phyloP scores from a whole-genome alignment of 2,329 filamentous ascomycete genomes.

The Teratosphaeria epicoccoides region DNA sequence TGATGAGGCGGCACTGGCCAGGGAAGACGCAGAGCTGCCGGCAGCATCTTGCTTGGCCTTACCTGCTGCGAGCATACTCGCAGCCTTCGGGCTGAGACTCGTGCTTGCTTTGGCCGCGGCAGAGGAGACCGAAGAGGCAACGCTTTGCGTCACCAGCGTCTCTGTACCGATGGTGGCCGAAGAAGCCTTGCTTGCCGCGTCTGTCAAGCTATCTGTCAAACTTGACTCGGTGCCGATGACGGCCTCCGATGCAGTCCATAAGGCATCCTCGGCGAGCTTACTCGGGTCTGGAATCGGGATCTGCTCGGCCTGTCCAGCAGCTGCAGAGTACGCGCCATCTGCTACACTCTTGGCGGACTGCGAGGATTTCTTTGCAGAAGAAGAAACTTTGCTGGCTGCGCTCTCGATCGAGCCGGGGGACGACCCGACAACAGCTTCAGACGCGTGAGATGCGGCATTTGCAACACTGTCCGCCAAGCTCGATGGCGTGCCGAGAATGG shows the following conservation, averaged over 20 bases:
- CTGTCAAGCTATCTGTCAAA: conserved; percentile 21
- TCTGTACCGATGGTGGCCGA: conserved; percentile 14
- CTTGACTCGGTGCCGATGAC: conserved; percentile 18
- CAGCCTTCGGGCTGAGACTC: conserved; percentile 17
- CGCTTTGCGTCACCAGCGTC: conserved; percentile 14
- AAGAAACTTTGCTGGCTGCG: conserved; percentile 1
- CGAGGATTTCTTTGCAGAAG: neutral
- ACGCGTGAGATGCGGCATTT: conserved; percentile 17
- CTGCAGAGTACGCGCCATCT: conserved; percentile 4
- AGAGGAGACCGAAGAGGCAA: conserved; percentile 21
- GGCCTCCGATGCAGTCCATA: conserved; percentile 16
- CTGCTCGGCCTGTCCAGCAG: neutral
- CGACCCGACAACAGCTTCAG: conserved; percentile 16
- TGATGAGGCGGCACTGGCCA: conserved; percentile 18
- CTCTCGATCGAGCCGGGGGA: conserved; percentile 36
- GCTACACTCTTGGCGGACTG: conserved; percentile 3
- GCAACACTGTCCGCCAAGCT: conserved; percentile 22
- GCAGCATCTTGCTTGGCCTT: neutral
- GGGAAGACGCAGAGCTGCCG: conserved; percentile 6
- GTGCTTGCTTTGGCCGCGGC: neutral
- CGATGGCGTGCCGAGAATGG: neutral
- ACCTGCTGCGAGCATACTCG: conserved; percentile 23
- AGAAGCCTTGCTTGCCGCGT: conserved; percentile 18
- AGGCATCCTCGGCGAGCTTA: conserved; percentile 11
- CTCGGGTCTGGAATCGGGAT: neutral